A percentile compares a stretch with the other conserved stretches of the same genome.
phyloP scores from a whole-genome alignment of 2,329 filamentous ascomycete species.

The Apiospora hydei region DNA sequence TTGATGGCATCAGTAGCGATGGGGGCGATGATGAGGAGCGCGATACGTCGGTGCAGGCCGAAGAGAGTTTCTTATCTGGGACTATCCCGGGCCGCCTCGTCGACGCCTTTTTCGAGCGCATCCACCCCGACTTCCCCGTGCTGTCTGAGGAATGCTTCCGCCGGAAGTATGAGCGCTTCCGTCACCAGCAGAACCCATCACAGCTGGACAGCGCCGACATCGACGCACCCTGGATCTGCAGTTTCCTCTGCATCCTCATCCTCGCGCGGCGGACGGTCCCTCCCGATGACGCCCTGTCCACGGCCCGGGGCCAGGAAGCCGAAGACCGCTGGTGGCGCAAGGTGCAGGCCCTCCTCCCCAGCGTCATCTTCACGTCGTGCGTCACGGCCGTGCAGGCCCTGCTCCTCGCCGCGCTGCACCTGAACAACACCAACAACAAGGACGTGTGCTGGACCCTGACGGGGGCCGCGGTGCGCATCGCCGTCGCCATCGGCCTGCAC shows the following conservation, averaged over 20 bases:
- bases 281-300: conserved; percentile 34
- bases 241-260: conserved; percentile 49
- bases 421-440: conserved; percentile 53
- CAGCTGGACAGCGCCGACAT: conserved; percentile 40
- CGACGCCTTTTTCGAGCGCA: conserved; percentile 48
- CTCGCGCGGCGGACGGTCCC: conserved; percentile 45
- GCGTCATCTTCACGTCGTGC: conserved; percentile 51
- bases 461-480: conserved; percentile 50
- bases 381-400: conserved; percentile 50
- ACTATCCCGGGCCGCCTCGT: conserved; percentile 45
- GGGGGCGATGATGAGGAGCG: background rate
- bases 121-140: conserved; percentile 51
- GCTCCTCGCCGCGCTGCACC: conserved; percentile 50
- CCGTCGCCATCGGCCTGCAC: conserved; percentile 52
- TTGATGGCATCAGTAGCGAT: background rate
- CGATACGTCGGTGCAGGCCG: no score
- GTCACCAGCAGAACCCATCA: conserved; percentile 47
- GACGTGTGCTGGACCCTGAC: conserved; percentile 51
- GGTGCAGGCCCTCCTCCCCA: conserved; percentile 48
- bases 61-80: conserved; percentile 32
- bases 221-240: conserved; percentile 50
- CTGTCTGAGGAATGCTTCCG: conserved; percentile 52
- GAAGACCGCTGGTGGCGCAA: conserved; percentile 50
- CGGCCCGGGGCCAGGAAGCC: conserved; percentile 39
- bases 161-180: conserved; percentile 49